Evolutionary conservation across 2,329 filamentous ascomycete species (phyloP), one percentile per base, ranked within the genome.

Genomic region (Balansia obtecta): DNA sequence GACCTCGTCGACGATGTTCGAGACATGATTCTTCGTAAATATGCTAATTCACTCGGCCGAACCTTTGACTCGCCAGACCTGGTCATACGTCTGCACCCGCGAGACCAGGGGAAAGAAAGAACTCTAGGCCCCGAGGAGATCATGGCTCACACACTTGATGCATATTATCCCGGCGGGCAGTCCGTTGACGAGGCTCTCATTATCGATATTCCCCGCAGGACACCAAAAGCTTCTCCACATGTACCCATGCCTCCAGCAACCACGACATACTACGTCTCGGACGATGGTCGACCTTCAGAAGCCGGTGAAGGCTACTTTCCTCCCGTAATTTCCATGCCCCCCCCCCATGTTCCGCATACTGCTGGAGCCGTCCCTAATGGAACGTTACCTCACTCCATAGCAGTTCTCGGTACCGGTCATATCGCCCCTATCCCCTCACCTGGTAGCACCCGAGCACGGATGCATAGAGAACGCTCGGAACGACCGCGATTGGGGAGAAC

Each of bases 1-100:
- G 89, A 95, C 62, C 71, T 97, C 59, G 90, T 97, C 51, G 93
- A 98, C 66, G 91, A 96, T 68, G 84, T 95, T 54, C 85, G 91
- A 59, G 93, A 96, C 58, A 81, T 88, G 74, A 93, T 97, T 51
- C 72, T 97, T 58, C 82, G 81, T 61, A 97, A 97, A 71, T 98
- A 97, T 66, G 82, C 83, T 59, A 97, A 98, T 68, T 94, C 89
- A 13, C 75, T 98, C 27, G 91, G 91, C 47, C 83, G 83, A 58
- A 86, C 79, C 48, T 96, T 90, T 66, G 93, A 98, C 69, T 78
- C 93, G 11, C 93, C 93, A 12, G 93, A 98, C 65, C 78, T 98
- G 52, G 82, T 79, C 11, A 74, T 97, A 55, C 82, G 86, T 55
- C 86, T 97, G 57, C 65, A 76, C 15, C 80, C 86, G n/a, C 78